Conservation (phyloP, 768 basidiomycete genomes). For the Phylloporus arenicola region DNA sequence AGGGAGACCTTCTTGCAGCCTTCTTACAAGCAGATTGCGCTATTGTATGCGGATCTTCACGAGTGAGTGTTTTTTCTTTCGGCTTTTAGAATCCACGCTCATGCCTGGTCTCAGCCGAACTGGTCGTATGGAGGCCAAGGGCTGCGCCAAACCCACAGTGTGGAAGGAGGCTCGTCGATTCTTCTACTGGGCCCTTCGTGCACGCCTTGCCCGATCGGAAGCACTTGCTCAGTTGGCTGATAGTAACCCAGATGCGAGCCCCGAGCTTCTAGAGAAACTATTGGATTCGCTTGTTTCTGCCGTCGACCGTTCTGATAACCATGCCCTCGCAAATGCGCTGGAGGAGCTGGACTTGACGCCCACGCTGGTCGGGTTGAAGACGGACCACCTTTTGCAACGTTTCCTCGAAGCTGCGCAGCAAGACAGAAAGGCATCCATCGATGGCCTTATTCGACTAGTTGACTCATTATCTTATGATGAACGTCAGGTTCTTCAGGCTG, state of each 20-base stretch:
- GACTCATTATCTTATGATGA: constrained; percentile 73
- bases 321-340: constrained; percentile 55
- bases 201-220: constrained; percentile 65
- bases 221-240: constrained; percentile 59
- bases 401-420: constrained; percentile 65
- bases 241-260: constrained; percentile 65
- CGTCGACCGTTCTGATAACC: constrained; percentile 48
- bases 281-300: constrained; percentile 57
- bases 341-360: constrained; percentile 66
- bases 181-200: constrained; percentile 92
- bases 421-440: constrained; percentile 72
- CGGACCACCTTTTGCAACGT: constrained; percentile 61
- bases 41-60: constrained; percentile 94
- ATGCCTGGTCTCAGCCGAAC: constrained; percentile 55
- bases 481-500: constrained; percentile 51
- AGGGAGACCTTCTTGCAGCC: constrained; percentile 81
- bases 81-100: background rate
- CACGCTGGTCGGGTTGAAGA: constrained; percentile 58
- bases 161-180: constrained; percentile 88
- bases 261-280: constrained; percentile 60
- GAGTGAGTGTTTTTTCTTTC: constrained; percentile 55
- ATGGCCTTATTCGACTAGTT: constrained; percentile 67
- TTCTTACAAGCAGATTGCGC: constrained; percentile 88
- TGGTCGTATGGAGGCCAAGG: constrained; percentile 97
- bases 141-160: constrained; percentile 77